Evolutionary conservation across 495 filamentous ascomycete species (phyloP).

Genomic region (Penicillium nucicola): DNA sequence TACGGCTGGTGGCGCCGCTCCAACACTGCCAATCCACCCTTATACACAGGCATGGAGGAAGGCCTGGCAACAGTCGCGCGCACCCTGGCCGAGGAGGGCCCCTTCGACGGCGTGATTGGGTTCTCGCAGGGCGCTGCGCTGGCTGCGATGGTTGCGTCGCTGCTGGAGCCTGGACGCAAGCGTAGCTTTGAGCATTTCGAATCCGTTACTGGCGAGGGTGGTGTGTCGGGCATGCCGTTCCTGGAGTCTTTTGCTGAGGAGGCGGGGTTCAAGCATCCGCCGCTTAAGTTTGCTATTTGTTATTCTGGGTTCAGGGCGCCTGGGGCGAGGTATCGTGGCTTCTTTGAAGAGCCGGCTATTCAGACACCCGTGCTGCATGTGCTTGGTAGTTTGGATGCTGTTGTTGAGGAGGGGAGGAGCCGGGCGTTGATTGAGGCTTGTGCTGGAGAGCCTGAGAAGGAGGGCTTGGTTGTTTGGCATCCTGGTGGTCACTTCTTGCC

Average conservation of each 20-base stretch:
- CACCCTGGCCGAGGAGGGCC: slow-evolving; percentile 55
- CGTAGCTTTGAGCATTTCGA: slow-evolving; percentile 42
- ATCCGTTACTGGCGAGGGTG: slow-evolving; percentile 16
- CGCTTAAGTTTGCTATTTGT: slow-evolving; percentile 71
- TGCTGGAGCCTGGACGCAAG: slow-evolving; percentile 60
- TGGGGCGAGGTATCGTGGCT: slow-evolving; percentile 56
- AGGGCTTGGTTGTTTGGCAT: slow-evolving; percentile 69
- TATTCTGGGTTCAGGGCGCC: slow-evolving; percentile 79
- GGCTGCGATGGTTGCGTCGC: slow-evolving; percentile 59
- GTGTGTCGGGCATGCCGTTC: slow-evolving; percentile 35
- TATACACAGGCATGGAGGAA: slow-evolving; percentile 64
- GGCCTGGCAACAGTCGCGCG: slow-evolving; percentile 60
- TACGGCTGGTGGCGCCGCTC: slow-evolving; percentile 86
- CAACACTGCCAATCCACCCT: slow-evolving; percentile 38
- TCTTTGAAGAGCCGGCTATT: slow-evolving; percentile 71
- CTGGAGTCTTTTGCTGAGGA: slow-evolving; percentile 48
- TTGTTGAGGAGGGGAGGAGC: slow-evolving; percentile 76
- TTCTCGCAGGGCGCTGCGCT: slow-evolving; percentile 70
- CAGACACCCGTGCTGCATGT: slow-evolving; percentile 78
- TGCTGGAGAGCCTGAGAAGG: slow-evolving; percentile 46
- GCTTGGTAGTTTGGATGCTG: slow-evolving; percentile 79
- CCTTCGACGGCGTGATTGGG: slow-evolving; percentile 71
- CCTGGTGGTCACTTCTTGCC: slow-evolving; percentile 94
- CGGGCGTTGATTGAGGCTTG: slow-evolving; percentile 65
- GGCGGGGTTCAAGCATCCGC: slow-evolving; percentile 42